Conservation (phyloP, 2,329 filamentous ascomycete genomes). For the Neonectria ditissima region DNA sequence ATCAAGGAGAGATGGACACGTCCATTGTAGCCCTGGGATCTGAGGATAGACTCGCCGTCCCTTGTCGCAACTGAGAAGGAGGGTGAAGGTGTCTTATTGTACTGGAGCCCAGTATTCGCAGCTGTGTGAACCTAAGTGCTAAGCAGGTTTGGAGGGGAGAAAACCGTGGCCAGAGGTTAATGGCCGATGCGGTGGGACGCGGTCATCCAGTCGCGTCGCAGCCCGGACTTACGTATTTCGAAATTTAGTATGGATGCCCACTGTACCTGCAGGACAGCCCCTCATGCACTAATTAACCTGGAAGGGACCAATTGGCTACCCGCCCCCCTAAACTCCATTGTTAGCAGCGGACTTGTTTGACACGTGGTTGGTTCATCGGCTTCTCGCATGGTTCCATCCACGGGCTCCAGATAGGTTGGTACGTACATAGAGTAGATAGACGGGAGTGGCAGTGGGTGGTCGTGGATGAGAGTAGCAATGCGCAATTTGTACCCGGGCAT, state of each 20-base stretch:
- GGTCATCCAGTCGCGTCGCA: slow-evolving; percentile 14
- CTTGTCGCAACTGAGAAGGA: slow-evolving; percentile 2
- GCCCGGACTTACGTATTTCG: slow-evolving; percentile 1
- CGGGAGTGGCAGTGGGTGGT: background rate
- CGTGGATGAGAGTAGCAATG: background rate
- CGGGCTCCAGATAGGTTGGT: no score
- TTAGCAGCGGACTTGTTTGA: background rate
- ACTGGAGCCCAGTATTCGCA: background rate
- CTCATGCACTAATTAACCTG: background rate
- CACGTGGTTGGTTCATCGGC: slow-evolving; percentile 23
- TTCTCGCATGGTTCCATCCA: background rate
- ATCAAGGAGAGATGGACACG: slow-evolving; percentile 17
- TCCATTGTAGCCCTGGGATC: slow-evolving; percentile 23
- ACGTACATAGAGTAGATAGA: background rate
- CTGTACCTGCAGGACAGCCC: slow-evolving; percentile 17
- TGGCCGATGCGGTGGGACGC: slow-evolving; percentile 5
- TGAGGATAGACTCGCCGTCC: slow-evolving; percentile 1
- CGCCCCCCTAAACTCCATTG: background rate
- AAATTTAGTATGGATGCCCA: background rate
- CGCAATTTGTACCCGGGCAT: background rate
- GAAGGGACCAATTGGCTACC: background rate
- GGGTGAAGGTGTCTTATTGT: slow-evolving; percentile 1
- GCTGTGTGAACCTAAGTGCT: background rate
- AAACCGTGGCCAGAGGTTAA: slow-evolving; percentile 25
- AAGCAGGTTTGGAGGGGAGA: slow-evolving; percentile 12